Conservation (phyloP, 495 filamentous ascomycete genomes). For the Xylaria venustula region DNA sequence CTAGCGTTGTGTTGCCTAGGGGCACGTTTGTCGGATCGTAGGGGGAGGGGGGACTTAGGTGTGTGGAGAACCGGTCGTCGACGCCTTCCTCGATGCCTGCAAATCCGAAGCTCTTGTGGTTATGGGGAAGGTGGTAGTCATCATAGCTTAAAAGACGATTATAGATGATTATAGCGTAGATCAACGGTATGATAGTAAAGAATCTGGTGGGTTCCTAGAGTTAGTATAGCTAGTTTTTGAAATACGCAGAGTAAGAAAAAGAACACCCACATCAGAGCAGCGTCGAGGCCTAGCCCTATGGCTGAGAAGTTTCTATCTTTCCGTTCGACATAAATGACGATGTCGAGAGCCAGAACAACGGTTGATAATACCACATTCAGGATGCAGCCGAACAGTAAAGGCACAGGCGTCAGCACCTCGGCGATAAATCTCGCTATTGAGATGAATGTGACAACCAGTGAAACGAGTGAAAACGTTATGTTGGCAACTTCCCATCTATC, state of each 20-base stretch:
- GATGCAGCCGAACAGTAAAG: slow-evolving; percentile 42
- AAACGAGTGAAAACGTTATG: slow-evolving; percentile 40
- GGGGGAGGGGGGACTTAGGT: slow-evolving; percentile 14
- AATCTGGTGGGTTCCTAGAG: slow-evolving; percentile 22
- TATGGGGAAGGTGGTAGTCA: slow-evolving; percentile 39
- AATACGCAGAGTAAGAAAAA: too few species aligned
- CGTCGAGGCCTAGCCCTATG: slow-evolving; percentile 42
- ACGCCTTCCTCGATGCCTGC: slow-evolving; percentile 18
- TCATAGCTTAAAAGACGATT: slow-evolving; percentile 43
- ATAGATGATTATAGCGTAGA: slow-evolving; percentile 41
- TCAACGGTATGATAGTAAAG: slow-evolving; percentile 30
- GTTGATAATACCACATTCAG: slow-evolving; percentile 42
- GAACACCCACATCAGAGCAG: slow-evolving; percentile 35
- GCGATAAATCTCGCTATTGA: slow-evolving; percentile 41
- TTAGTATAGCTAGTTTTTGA: neutral
- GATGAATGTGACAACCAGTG: slow-evolving; percentile 39
- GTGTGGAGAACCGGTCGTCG: slow-evolving; percentile 21
- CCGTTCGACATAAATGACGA: slow-evolving; percentile 36
- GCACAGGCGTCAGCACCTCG: slow-evolving; percentile 45
- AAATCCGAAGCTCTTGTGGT: slow-evolving; percentile 33
- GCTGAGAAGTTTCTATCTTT: slow-evolving; percentile 42
- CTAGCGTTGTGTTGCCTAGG: neutral
- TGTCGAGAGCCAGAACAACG: slow-evolving; percentile 45
- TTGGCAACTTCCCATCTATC: slow-evolving; percentile 48
- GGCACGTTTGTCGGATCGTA: slow-evolving; percentile 22